These are phyloP conservation scores for Pseudogymnoascus sp. DNA, from an alignment of 2,329 filamentous ascomycete genomes.

Conservation along the genomic window DNA sequence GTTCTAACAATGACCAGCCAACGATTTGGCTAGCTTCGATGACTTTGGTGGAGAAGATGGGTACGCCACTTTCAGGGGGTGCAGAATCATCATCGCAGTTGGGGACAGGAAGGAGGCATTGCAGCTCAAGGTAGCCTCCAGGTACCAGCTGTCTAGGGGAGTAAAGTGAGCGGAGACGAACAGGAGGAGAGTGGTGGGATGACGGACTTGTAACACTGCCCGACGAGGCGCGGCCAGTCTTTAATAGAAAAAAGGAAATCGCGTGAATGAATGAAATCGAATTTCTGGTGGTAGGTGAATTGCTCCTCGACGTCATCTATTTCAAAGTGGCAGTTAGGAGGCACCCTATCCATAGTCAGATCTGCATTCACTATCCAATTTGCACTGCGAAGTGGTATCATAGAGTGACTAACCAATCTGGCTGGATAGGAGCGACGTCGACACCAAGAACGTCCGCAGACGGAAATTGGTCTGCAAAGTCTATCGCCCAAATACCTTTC, in stretches of 20 bases:
- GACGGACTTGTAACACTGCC: slow-evolving; percentile 12
- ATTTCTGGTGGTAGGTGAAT: slow-evolving; percentile 42
- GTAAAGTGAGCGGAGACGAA: neutral
- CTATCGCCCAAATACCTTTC: slow-evolving; percentile 14
- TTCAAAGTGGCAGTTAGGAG: slow-evolving; percentile 46
- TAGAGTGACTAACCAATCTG: slow-evolving; percentile 6
- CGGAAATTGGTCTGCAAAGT: slow-evolving; percentile 13
- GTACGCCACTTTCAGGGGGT: neutral
- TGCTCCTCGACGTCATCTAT: slow-evolving; percentile 47
- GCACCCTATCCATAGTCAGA: slow-evolving; percentile 22
- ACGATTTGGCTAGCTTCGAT: slow-evolving; percentile 27
- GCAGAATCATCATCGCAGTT: slow-evolving; percentile 13
- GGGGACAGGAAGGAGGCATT: neutral
- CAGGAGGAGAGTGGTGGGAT: neutral
- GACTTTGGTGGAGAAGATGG: slow-evolving; percentile 35
- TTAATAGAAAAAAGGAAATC: slow-evolving; percentile 31
- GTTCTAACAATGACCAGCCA: neutral
- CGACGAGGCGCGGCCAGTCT: slow-evolving; percentile 14
- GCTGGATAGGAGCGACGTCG: slow-evolving; percentile 15
- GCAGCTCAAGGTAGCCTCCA: slow-evolving; percentile 16
- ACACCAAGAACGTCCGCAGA: slow-evolving; percentile 15
- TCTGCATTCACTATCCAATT: neutral
- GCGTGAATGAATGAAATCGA: slow-evolving; percentile 47
- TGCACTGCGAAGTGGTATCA: neutral
- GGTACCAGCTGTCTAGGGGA: slow-evolving; percentile 11